Percentiles rank a stretch among this genome's conserved stretches.
Conservation (phyloP, 345 rosid species). For the Salix viminalis region DNA sequence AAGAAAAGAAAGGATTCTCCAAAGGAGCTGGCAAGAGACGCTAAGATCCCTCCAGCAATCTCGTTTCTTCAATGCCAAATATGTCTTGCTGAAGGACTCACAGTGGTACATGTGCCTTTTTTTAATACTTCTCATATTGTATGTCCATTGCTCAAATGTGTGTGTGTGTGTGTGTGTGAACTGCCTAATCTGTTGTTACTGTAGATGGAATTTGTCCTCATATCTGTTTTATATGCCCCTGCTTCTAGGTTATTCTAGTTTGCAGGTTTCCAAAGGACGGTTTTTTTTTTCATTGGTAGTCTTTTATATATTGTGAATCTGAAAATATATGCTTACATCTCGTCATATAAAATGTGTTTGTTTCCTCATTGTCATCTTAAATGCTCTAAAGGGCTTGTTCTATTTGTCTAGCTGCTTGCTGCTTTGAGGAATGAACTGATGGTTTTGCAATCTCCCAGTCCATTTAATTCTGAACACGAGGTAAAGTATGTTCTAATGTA, state of each 20-base stretch:
- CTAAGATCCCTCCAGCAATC: conserved; percentile 64
- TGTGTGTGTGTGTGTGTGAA: no score
- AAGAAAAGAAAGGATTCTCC: conserved; percentile 71
- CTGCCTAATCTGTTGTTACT: neutral
- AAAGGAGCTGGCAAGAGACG: conserved; percentile 55
- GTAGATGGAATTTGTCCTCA: neutral
- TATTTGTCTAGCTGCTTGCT: conserved; percentile 64
- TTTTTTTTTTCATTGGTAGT: neutral
- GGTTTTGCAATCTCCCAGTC: conserved; percentile 53
- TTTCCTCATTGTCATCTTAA: conserved; percentile 8
- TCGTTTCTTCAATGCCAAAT: conserved; percentile 76
- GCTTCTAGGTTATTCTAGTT: neutral
- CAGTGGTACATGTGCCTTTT: conserved; percentile 45
- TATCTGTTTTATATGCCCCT: neutral
- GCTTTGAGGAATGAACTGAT: conserved; percentile 74
- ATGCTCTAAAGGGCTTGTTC: neutral
- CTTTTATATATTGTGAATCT: neutral
- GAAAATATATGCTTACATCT: neutral
- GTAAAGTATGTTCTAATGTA: conserved; percentile 23
- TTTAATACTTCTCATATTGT: neutral
- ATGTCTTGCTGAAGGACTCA: conserved; percentile 85
- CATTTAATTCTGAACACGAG: conserved; percentile 81
- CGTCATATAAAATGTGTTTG: neutral
- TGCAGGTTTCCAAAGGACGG: neutral
- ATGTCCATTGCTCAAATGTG: neutral